These are phyloP conservation scores for Coemansia aciculifera DNA, from an alignment of 192 early-diverging fungal species.

Conservation along the genomic window DNA sequence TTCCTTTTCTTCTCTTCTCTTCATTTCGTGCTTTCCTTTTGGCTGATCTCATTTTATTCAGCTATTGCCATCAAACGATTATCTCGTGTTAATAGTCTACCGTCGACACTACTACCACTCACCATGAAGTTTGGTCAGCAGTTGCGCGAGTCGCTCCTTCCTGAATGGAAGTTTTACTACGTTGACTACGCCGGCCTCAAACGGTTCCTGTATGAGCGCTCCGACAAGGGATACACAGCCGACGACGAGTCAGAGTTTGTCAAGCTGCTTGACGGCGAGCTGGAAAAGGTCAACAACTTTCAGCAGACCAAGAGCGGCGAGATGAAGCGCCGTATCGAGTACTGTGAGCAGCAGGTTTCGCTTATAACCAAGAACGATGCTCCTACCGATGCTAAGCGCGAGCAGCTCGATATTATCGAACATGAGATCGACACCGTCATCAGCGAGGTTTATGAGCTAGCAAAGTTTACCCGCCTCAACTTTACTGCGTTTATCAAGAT, in stretches of 20 bases:
- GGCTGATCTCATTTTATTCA: constrained; percentile 13
- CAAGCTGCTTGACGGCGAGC: constrained; percentile 82
- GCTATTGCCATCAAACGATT: background rate
- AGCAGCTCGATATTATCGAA: constrained; percentile 62
- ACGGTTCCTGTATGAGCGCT: constrained; percentile 71
- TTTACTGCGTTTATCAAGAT: constrained; percentile 89
- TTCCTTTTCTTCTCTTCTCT: background rate
- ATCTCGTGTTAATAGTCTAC: background rate
- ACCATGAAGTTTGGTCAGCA: constrained; percentile 92
- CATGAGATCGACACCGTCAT: constrained; percentile 71
- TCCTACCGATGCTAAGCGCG: constrained; percentile 43
- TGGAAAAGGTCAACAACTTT: constrained; percentile 83
- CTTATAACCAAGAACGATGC: constrained; percentile 55
- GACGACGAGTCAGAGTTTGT: constrained; percentile 84
- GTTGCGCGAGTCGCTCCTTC: constrained; percentile 73
- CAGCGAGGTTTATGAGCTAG: constrained; percentile 74
- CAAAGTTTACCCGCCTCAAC: constrained; percentile 76
- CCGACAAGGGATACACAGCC: constrained; percentile 70
- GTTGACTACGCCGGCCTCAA: constrained; percentile 90
- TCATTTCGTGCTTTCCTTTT: background rate
- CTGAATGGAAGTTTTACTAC: constrained; percentile 87
- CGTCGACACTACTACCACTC: background rate
- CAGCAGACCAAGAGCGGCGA: constrained; percentile 74
- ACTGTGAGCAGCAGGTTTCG: constrained; percentile 63
- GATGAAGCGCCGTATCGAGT: constrained; percentile 67